Evolutionary conservation across 2,329 filamentous ascomycete species (phyloP).

Genomic region (Fusarium veterinarium): DNA sequence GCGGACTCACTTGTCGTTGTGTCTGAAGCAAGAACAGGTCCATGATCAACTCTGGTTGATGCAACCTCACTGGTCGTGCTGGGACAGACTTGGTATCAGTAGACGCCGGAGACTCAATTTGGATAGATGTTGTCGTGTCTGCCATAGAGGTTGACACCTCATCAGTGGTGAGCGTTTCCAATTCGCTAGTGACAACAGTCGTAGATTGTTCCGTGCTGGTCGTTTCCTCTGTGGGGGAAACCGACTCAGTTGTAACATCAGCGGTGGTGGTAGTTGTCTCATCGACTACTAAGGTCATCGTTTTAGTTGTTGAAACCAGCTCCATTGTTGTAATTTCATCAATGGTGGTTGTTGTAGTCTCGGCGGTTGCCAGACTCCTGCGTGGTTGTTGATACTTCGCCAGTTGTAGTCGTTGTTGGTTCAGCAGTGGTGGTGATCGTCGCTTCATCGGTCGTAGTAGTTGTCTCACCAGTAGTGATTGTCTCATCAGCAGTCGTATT

Average conservation of each 20-base stretch:
- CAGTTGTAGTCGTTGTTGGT: too few relatives aligned
- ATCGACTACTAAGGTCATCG: not conserved
- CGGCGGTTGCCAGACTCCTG: not conserved
- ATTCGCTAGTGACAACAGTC: not conserved
- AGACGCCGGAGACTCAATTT: not conserved
- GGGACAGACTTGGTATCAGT: fast-evolving
- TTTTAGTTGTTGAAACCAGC: not conserved
- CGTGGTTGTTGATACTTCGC: not conserved
- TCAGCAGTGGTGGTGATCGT: too few relatives aligned
- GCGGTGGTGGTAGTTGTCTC: too few relatives aligned
- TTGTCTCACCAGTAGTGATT: too few relatives aligned
- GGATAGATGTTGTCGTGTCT: not conserved
- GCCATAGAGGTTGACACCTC: not conserved
- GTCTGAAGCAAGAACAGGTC: not conserved
- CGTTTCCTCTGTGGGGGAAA: not conserved
- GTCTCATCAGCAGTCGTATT: not conserved
- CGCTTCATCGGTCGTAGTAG: too few relatives aligned
- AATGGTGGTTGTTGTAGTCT: not conserved
- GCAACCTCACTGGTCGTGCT: not conserved
- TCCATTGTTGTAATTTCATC: not conserved
- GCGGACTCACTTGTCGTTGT: not conserved
- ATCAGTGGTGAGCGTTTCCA: not conserved
- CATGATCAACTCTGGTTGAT: not conserved
- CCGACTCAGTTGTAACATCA: not conserved
- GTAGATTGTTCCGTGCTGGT: not conserved